phyloP scores from a whole-genome alignment of 2,329 filamentous ascomycete species.

The Stemphylium beticola region DNA sequence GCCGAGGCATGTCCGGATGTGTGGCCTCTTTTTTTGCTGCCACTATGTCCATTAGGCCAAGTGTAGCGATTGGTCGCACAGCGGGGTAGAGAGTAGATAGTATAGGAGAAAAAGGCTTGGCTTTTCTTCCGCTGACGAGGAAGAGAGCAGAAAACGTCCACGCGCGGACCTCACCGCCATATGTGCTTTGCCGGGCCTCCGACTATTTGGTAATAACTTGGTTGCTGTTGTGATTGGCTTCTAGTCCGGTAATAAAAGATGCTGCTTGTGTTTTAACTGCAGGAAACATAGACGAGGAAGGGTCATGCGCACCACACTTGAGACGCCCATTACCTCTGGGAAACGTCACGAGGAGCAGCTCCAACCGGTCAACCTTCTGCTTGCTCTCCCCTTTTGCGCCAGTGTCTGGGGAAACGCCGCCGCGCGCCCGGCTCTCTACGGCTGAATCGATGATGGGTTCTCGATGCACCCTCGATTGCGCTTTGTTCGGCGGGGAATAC shows the following conservation, averaged over 20 bases:
- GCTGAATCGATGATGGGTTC: background rate
- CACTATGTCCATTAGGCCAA: constrained; percentile 5
- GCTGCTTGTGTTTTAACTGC: background rate
- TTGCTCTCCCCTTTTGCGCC: background rate
- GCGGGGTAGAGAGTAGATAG: background rate
- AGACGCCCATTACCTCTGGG: background rate
- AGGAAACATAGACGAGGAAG: constrained; percentile 9
- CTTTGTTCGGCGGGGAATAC: background rate
- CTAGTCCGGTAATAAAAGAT: background rate
- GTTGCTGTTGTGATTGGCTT: constrained; percentile 1
- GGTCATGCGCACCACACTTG: constrained; percentile 10
- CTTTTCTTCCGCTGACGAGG: background rate
- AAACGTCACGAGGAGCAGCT: constrained; percentile 5
- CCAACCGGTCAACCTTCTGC: background rate
- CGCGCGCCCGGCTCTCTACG: background rate
- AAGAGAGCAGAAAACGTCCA: background rate
- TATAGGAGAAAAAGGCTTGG: background rate
- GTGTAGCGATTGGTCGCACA: constrained; percentile 5
- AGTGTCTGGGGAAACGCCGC: background rate
- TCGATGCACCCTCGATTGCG: background rate
- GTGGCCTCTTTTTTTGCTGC: background rate
- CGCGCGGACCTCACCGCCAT: constrained; percentile 8
- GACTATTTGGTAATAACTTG: background rate
- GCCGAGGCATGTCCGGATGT: background rate
- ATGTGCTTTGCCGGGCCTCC: constrained; percentile 12